These are phyloP conservation scores for Pouteria campechiana DNA, from an alignment of 179 eudicot genomes.

Conservation along the genomic window DNA sequence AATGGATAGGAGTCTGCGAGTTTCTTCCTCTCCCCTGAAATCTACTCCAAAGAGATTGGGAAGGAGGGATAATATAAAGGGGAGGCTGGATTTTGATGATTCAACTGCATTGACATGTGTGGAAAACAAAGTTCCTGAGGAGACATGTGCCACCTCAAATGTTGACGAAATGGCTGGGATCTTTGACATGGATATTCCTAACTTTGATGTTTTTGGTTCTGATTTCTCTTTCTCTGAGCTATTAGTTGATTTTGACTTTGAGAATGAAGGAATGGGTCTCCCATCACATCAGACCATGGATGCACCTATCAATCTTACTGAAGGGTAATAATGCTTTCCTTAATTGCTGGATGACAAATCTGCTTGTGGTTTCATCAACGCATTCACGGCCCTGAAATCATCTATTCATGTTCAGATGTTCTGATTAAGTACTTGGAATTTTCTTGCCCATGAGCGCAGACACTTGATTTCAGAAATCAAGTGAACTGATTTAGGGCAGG, in stretches of 20 bases:
- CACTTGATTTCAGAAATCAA: too few relatives aligned
- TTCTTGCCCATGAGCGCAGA: background rate
- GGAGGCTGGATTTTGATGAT: conserved; percentile 73
- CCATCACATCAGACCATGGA: conserved; percentile 24
- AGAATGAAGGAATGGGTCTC: conserved; percentile 18
- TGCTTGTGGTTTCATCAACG: too few relatives aligned
- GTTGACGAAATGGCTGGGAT: conserved; percentile 46
- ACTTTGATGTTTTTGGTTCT: conserved; percentile 45
- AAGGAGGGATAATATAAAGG: conserved; percentile 36
- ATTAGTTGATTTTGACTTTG: conserved; percentile 56
- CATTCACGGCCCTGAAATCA: too few relatives aligned
- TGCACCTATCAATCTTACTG: conserved; percentile 28
- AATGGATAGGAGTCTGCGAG: conserved; percentile 45
- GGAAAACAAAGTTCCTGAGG: conserved; percentile 22
- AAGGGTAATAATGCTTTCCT: conserved; percentile 27
- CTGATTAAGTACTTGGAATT: background rate
- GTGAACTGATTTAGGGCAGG: too few relatives aligned
- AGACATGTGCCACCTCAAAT: conserved; percentile 29
- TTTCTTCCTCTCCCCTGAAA: conserved; percentile 60
- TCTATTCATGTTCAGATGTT: background rate
- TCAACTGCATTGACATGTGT: conserved; percentile 26
- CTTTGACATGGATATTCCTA: conserved; percentile 59
- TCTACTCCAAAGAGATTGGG: conserved; percentile 23
- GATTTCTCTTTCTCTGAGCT: conserved; percentile 58
- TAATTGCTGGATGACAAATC: too few relatives aligned